Percentiles rank a stretch among this genome's conserved stretches.
Evolutionary conservation across 805 yeast genomes (phyloP).

Genomic region (Metschnikowia colocasiae): DNA sequence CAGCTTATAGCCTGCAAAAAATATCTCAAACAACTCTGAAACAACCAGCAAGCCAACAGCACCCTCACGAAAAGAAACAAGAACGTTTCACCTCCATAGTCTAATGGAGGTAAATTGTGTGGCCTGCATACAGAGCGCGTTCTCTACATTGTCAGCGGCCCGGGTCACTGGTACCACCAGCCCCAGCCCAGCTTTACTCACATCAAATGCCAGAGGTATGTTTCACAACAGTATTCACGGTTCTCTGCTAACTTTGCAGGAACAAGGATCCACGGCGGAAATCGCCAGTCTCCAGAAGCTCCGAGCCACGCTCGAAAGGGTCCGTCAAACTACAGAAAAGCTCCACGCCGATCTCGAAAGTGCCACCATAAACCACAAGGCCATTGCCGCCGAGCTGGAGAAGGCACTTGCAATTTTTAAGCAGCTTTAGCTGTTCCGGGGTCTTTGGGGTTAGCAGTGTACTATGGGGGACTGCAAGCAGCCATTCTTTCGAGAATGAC

Average conservation of each 20-base stretch:
- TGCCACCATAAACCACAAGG: conserved; percentile 19
- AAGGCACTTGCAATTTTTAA: not conserved
- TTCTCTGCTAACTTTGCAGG: not conserved
- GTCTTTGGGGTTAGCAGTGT: too few species aligned
- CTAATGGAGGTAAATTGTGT: too few species aligned
- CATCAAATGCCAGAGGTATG: not conserved
- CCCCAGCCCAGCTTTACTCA: too few species aligned
- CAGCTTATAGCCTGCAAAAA: too few species aligned
- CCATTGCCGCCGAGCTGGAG: conserved; percentile 9
- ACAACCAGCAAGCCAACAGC: too few species aligned
- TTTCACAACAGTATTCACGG: not conserved
- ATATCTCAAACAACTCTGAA: too few species aligned
- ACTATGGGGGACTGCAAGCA: too few species aligned
- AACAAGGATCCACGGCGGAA: conserved; percentile 1
- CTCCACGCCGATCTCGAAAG: conserved; percentile 25
- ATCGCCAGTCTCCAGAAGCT: conserved; percentile 24
- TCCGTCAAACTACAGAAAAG: conserved; percentile 26
- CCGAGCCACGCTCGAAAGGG: conserved; percentile 29
- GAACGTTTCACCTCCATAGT: too few species aligned
- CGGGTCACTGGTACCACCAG: too few species aligned
- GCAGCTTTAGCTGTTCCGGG: not conserved
- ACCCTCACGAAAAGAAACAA: too few species aligned
- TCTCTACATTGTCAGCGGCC: too few species aligned
- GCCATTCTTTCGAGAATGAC: too few species aligned
- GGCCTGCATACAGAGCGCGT: not conserved